Base-by-base conservation (phyloP, 1,284 basidiomycete genomes). In the Trichosporon sp. region DNA sequence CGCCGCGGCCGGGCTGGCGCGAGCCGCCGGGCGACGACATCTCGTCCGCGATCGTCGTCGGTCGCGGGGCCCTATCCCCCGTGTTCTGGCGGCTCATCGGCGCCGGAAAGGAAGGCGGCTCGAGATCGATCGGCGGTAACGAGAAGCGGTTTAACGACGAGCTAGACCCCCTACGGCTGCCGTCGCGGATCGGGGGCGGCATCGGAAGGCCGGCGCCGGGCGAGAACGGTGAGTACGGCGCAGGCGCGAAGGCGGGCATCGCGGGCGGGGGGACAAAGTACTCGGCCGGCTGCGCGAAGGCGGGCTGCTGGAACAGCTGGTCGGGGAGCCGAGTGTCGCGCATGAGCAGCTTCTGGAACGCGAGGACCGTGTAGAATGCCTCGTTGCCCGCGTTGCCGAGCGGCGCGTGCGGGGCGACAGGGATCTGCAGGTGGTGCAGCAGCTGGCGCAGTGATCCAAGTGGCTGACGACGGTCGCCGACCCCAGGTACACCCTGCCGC, bases 331-430 rank as follows among this genome's bases (percentile, higher is more conserved):
- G 66, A 1, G 79, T 81, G 62, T 81, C 78, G 38, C 76, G 77
- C 80, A 82, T 82, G 73, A 83, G 73, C 13, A 83, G 76, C 69
- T 81, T 80, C 64, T 84, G 82, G 70, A 84, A 83, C 1, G 81
- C 78, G 13, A 83, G 73, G 12, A 84, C 72, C 0, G 82, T 80
- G 74, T 83, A 83, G 71, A 83, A 84, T 3, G 83, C 81, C 13
- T 83, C 81, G 71, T 84, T 84, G 1, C 83, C 83, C 12, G 83
- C 79, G 71, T 84, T 84, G 29, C 81, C 79, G 27, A 84, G 73
- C 2, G 83, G 83, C 0, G 77, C 77, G 38, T 79, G 80, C 15
- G 72, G 76, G 0, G 80, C 76, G 13, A 81, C 74, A 7, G 82
- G 81, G n/a, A 83, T 81, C 64, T 81, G 79, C 9, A 83, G 71